Evolutionary conservation across 2,329 filamentous ascomycete species (phyloP), one percentile per base, ranked within the genome.

Genomic region (Chrysoporthe cubensis): DNA sequence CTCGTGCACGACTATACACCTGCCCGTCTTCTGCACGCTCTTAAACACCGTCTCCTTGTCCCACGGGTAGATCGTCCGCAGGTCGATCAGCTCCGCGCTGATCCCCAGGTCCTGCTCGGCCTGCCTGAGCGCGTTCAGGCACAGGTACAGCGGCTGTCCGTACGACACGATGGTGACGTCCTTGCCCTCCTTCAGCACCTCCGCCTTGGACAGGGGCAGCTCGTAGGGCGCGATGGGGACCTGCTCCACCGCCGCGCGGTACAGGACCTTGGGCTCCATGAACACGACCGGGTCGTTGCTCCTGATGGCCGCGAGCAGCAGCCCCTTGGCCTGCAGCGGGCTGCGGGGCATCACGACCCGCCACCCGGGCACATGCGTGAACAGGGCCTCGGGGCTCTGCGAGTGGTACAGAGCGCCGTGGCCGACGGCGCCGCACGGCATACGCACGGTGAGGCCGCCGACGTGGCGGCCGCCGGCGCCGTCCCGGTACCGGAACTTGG

Each of bases 241-340:
- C 77, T 97, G 92, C 78, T 97, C 94, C 40, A 97, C 92, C 0
- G 94, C 92, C 0, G 94, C 94, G 26, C 94, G 90, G 78, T 97
- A 97, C 14, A 97, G 83, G 59, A 96, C 92, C 81, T 97, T 97
- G 57, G 94, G 94, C 77, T 97, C 94, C 90, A 97, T 90, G 79
- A 97, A 97, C 64, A 97, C 83, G 70, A 95, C 93, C 0, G 94
- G 94, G 77, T 97, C 94, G 70, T 93, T 92, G 85, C 88, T 81
- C 82, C 88, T 88, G 64, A 97, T 93, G 0, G 91, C 87, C 3
- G 91, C 86, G 3, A 97, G 83, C 62, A 97, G 82, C 3, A 97
- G 83, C 1, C 94, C 94, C 79, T 97, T 97, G 5, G 94, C 94
- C 78, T 97, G 94, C 2, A 91, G 79, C 0, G 94, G 94, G 0